A percentile compares a stretch with the other conserved stretches of the same genome.
Conservation (phyloP, 148 eudicot genomes). For the Arbutus unedo region DNA sequence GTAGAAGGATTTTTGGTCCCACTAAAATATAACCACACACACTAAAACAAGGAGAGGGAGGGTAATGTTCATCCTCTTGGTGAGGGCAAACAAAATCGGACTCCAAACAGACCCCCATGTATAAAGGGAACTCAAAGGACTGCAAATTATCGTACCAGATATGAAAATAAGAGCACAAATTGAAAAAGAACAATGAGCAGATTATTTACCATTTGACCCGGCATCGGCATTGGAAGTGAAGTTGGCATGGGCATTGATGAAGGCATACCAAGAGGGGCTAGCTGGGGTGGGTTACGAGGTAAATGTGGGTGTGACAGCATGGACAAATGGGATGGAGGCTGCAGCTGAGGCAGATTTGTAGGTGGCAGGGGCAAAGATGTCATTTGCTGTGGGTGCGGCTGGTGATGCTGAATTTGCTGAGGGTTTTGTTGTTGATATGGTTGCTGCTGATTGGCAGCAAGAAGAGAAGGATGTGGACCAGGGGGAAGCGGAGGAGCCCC, state of each 20-base stretch:
- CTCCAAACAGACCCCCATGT: not conserved
- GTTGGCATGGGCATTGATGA: conserved; percentile 48
- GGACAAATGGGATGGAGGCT: conserved; percentile 73
- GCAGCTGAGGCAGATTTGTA: conserved; percentile 70
- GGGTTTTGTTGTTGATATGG: conserved; percentile 79
- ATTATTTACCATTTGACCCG: conserved; percentile 56
- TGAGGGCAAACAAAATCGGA: not conserved
- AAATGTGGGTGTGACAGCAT: conserved; percentile 63
- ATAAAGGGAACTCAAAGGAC: not conserved
- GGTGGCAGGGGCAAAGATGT: conserved; percentile 56
- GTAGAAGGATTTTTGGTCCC: not conserved
- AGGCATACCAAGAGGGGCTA: conserved; percentile 66
- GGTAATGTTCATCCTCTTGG: not conserved
- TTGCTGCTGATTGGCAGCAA: conserved; percentile 61
- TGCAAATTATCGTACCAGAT: not conserved
- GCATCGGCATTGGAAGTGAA: conserved; percentile 42
- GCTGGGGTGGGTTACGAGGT: conserved; percentile 74
- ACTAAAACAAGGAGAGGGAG: not conserved
- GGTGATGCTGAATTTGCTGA: conserved; percentile 67
- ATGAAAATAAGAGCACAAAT: not conserved
- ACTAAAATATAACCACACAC: not conserved
- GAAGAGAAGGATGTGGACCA: conserved; percentile 93
- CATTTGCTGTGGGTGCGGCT: conserved; percentile 59
- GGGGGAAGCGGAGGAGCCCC: conserved; percentile 97
- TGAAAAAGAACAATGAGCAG: not conserved